Conservation (phyloP, 2,329 filamentous ascomycete species). For the Botrytis sinoallii region DNA sequence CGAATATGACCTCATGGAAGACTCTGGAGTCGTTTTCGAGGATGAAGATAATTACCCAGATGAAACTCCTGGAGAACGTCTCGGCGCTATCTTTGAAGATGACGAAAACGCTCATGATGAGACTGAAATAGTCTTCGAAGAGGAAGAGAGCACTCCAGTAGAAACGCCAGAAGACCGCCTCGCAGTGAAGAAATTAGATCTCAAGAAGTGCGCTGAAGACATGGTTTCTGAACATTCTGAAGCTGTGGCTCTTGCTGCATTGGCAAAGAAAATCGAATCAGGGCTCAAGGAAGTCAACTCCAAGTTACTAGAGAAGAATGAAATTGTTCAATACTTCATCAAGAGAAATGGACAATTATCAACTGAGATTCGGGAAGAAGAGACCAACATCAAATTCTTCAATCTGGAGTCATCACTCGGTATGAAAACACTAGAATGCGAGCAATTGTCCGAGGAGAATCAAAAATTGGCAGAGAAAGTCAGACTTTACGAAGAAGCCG, state of each 20-base stretch:
- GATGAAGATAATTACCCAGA: conserved; percentile 12
- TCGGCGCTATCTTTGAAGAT: conserved; percentile 11
- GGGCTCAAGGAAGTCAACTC: conserved; percentile 16
- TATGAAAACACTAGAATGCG: conserved; percentile 16
- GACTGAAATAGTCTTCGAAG: conserved; percentile 4
- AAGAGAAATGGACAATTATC: conserved; percentile 13
- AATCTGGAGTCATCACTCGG: conserved; percentile 13
- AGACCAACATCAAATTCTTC: conserved; percentile 15
- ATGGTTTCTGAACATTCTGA: conserved; percentile 17
- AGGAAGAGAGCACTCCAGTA: background rate
- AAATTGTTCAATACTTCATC: conserved; percentile 19
- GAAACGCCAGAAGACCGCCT: conserved; percentile 11
- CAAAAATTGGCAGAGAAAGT: conserved; percentile 15
- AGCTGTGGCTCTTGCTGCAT: conserved; percentile 15
- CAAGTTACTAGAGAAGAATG: conserved; percentile 18
- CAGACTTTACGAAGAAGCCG: conserved; percentile 16
- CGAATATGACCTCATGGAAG: conserved; percentile 6
- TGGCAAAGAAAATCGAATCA: conserved; percentile 18
- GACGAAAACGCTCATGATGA: conserved; percentile 9
- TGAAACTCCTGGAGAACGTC: conserved; percentile 2
- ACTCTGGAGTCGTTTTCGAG: conserved; percentile 15
- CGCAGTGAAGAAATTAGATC: conserved; percentile 11
- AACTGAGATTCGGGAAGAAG: conserved; percentile 12
- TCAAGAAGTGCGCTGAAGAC: conserved; percentile 16
- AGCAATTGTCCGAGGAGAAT: conserved; percentile 13